A percentile compares a stretch with the other conserved stretches of the same genome.
Conservation (phyloP, 1,284 basidiomycete species). For the Pseudozyma tsukubaensis region DNA sequence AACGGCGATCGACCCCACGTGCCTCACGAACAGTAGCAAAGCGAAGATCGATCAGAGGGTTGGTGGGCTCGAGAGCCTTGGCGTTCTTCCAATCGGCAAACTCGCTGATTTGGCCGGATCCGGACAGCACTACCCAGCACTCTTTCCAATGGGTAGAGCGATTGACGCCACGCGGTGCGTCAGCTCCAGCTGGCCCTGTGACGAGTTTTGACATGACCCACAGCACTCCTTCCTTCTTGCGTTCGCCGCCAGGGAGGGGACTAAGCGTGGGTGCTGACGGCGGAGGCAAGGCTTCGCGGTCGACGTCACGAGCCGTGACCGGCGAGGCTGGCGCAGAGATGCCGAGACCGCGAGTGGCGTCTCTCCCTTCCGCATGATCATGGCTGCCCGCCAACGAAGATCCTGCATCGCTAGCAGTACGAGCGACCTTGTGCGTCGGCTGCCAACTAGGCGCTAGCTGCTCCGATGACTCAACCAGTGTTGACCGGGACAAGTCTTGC, state of each 20-base stretch:
- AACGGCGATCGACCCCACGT: slow-evolving; percentile 58
- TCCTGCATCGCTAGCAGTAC: slow-evolving; percentile 11
- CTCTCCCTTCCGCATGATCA: neutral
- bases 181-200: slow-evolving; percentile 42
- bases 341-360: slow-evolving; percentile 14
- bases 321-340: slow-evolving; percentile 14
- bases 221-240: slow-evolving; percentile 62
- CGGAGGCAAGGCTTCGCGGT: neutral
- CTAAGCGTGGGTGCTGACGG: neutral
- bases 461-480: neutral
- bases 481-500: neutral
- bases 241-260: slow-evolving; percentile 19
- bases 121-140: slow-evolving; percentile 61
- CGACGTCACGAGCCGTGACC: neutral
- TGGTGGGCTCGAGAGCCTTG: slow-evolving; percentile 51
- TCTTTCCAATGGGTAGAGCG: slow-evolving; percentile 54
- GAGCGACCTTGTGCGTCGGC: neutral
- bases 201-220: slow-evolving; percentile 57
- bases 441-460: slow-evolving; percentile 4
- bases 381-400: slow-evolving; percentile 8
- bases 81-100: slow-evolving; percentile 60
- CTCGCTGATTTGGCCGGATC: slow-evolving; percentile 58
- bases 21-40: slow-evolving; percentile 65
- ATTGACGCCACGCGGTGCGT: slow-evolving; percentile 54
- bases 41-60: slow-evolving; percentile 62